A percentile compares a stretch with the other conserved stretches of the same genome.
Evolutionary conservation across 2,329 filamentous ascomycete species (phyloP).

Genomic region (Aspergillus phoenicis): DNA sequence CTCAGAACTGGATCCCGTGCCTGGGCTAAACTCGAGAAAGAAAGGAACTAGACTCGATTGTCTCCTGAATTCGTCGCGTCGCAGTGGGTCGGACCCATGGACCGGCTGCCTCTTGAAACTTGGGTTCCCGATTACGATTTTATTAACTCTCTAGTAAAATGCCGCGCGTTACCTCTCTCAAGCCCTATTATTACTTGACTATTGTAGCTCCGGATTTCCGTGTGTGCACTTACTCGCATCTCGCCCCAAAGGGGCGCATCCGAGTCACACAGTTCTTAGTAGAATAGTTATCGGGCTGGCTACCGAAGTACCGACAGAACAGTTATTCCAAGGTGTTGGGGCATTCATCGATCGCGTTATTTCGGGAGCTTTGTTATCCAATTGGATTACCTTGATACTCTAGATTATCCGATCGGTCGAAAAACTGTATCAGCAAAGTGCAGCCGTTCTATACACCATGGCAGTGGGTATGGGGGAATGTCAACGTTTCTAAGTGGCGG

Average conservation of each 20-base stretch:
- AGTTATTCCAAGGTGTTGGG: no score
- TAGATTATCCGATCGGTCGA: no score
- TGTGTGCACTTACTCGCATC: no score
- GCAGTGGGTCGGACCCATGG: conserved; percentile 10
- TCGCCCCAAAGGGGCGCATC: no score
- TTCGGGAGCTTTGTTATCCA: no score
- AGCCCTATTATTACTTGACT: no score
- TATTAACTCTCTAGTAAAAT: not conserved
- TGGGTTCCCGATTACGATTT: not conserved
- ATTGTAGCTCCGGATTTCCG: no score
- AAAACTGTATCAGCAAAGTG: not conserved
- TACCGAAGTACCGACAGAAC: no score
- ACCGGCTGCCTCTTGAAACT: conserved; percentile 8
- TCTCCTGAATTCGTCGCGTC: conserved; percentile 12
- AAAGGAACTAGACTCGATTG: conserved; percentile 5
- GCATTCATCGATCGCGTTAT: no score
- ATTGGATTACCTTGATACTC: no score
- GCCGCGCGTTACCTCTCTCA: not conserved
- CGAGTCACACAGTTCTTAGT: no score
- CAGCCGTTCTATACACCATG: not conserved
- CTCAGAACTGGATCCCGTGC: conserved; percentile 2
- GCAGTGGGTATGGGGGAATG: not conserved
- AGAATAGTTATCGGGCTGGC: no score
- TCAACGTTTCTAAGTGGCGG: not conserved
- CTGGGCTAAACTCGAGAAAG: conserved; percentile 6